Evolutionary conservation across 768 basidiomycete species (phyloP), one percentile per base, ranked within the genome.

Genomic region (Lactarius psammicola): DNA sequence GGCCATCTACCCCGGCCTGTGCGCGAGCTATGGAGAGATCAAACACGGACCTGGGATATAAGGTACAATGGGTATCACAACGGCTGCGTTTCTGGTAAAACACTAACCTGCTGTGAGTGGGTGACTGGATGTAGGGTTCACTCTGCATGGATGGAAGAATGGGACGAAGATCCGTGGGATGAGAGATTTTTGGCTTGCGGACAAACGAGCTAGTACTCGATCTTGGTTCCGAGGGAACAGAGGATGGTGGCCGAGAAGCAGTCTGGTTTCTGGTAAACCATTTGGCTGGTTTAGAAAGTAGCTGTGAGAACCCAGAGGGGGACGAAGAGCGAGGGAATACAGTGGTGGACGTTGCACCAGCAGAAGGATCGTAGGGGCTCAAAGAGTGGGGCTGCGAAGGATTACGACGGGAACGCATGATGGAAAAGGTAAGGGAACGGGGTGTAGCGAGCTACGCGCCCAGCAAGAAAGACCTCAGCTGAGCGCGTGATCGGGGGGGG

Each of bases 151-250:
- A 76, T 3, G 76, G 69, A 68, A 89, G 75, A 61, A 93, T 88
- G 3, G 90, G 92, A 26, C 91, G 78, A 10, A 90, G 91, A 71
- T 93, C 92, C 5, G 90, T 91, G 1, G 91, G 91, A 55, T 87
- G 86, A 36, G 92, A 93, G 42, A 93, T 94, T 80, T 91, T 92
- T 60, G 85, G 88, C 68, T 88, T 90, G 66, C 88, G 76, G 18
- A 65, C 63, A 58, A 75, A 68, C 3, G 82, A 81, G 59, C 80
- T 80, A 17, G 74, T 76, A 60, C 28, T 78, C 62, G 49, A 75
- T 58, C 66, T 79, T 68, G 42, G 80, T 68, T 40, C 79, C 69
- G 73, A 82, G 82, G 53, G 60, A 3, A 85, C 80, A 10, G 80
- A 78, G 1, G 87, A 85, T 4, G 81, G 78, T 17, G 76, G 80